These are phyloP conservation scores for Iris macrosiphon DNA, from an alignment of 106 monocot genomes.

Conservation along the genomic window DNA sequence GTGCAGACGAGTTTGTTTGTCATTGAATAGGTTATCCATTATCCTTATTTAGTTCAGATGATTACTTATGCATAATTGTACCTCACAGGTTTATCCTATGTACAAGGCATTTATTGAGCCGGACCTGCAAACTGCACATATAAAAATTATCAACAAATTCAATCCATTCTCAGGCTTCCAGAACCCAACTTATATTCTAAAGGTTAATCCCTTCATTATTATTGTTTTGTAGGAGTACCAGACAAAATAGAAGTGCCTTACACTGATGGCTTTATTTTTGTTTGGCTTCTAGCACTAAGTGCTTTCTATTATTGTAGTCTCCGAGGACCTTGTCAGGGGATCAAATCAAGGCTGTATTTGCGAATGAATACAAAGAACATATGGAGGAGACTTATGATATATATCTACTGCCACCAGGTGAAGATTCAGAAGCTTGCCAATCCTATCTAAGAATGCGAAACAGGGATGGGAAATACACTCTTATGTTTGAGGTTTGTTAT, in stretches of 20 bases:
- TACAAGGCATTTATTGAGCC: slow-evolving; percentile 99
- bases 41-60: too few species aligned
- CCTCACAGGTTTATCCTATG: slow-evolving; percentile 87
- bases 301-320: slow-evolving; percentile 51
- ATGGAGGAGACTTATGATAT: slow-evolving; percentile 86
- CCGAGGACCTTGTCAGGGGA: slow-evolving; percentile 39
- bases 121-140: slow-evolving; percentile 85
- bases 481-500: slow-evolving; percentile 85
- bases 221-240: neutral
- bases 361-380: slow-evolving; percentile 50
- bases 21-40: too few species aligned
- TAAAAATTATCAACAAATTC: slow-evolving; percentile 93
- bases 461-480: slow-evolving; percentile 85
- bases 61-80: too few species aligned
- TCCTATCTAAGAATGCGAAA: slow-evolving; percentile 93
- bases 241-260: slow-evolving; percentile 6
- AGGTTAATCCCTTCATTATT: slow-evolving; percentile 29
- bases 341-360: slow-evolving; percentile 62
- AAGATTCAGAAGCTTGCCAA: slow-evolving; percentile 92
- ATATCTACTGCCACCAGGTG: slow-evolving; percentile 87
- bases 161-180: slow-evolving; percentile 89
- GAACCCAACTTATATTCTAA: slow-evolving; percentile 88
- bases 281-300: slow-evolving; percentile 14
- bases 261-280: slow-evolving; percentile 7
- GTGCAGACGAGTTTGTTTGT: too few species aligned